phyloP scores from a whole-genome alignment of 2,329 filamentous ascomycete species.

The Pezicula rhizophila region DNA sequence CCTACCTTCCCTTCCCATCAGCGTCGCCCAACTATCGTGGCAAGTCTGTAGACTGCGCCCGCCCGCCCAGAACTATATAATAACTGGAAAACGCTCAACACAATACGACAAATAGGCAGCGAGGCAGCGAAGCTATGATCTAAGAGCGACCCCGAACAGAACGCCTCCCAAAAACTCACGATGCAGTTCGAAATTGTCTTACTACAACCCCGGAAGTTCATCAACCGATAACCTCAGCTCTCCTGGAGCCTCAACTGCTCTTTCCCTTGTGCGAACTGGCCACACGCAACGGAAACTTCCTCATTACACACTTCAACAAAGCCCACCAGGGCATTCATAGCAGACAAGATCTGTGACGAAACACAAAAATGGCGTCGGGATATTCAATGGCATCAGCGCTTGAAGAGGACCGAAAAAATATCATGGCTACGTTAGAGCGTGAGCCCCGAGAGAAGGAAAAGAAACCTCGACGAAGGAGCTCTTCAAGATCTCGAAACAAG shows the following conservation, averaged over 20 bases:
- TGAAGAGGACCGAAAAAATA: slow-evolving; percentile 71
- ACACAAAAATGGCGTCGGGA: slow-evolving; percentile 50
- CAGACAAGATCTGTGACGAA: slow-evolving; percentile 1
- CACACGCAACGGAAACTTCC: not conserved
- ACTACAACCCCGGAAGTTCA: slow-evolving; percentile 26
- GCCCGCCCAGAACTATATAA: no score
- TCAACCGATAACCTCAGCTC: slow-evolving; percentile 23
- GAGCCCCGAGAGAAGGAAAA: no score
- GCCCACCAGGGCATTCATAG: not conserved
- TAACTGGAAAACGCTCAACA: no score
- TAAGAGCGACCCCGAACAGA: slow-evolving; percentile 15
- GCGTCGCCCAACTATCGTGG: no score
- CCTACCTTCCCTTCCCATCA: no score
- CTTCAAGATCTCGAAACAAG: no score
- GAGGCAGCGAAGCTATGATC: slow-evolving; percentile 19
- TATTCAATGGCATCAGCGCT: slow-evolving; percentile 59
- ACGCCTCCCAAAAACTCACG: slow-evolving; percentile 18
- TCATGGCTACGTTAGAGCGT: slow-evolving; percentile 59
- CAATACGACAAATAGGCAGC: no score
- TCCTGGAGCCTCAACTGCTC: slow-evolving; percentile 7
- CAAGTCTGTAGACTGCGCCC: no score
- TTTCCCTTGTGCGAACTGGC: slow-evolving; percentile 2
- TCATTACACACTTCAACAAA: not conserved
- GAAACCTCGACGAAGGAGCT: no score
- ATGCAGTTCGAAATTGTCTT: slow-evolving; percentile 26